Base-by-base conservation (phyloP, 495 filamentous ascomycete species). In the Podospora appendiculata region DNA sequence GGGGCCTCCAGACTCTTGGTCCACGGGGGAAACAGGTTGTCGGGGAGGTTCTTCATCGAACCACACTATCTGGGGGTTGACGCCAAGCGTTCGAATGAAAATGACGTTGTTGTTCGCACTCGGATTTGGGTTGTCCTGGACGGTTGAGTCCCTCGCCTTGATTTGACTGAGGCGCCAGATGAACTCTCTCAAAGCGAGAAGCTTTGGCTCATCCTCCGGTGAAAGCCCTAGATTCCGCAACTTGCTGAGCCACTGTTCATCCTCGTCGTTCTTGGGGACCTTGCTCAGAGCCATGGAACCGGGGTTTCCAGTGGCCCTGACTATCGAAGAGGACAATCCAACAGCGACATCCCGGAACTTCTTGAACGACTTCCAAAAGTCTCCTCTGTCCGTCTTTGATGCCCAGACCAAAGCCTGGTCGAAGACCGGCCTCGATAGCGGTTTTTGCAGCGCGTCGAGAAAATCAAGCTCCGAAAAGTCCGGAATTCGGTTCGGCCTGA, bases 371-470 rank as follows among this genome's bases (percentile, higher is more conserved):
- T 84, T 87, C 94, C 94, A 99, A 56, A 97, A 97, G 0, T 87
- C 58, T 0, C 90, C 87, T 53, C 77, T 84, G 36, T 93, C 87
- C 0, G 78, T 72, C 57, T 93, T 90, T 1, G 77, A 80, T 9
- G 90, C 90, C 94, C 94, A 99, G 13, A 81, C 77, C 39, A 91
- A 69, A 3, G 90, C 88, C 65, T 91, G 76, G 47, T 99, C 94
- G 58, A 94, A 86, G 2, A 96, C 81, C 8, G 75, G 70, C 53
- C 88, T 78, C 3, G 87, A 78, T n/a, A 96, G 65, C 16, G 94
- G 89, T 56, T 82, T 86, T 66, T 93, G 95, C 12, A 97, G 73
- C 13, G 82, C 79, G 57, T 95, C 91, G 10, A 96, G 82, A 19
- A 99, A 65, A 40, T 78, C 77, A 4, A 83, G 63, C 56, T 95